phyloP scores from a whole-genome alignment of 1,284 basidiomycete genomes.

The Microbotryum silenes-acaulis region DNA sequence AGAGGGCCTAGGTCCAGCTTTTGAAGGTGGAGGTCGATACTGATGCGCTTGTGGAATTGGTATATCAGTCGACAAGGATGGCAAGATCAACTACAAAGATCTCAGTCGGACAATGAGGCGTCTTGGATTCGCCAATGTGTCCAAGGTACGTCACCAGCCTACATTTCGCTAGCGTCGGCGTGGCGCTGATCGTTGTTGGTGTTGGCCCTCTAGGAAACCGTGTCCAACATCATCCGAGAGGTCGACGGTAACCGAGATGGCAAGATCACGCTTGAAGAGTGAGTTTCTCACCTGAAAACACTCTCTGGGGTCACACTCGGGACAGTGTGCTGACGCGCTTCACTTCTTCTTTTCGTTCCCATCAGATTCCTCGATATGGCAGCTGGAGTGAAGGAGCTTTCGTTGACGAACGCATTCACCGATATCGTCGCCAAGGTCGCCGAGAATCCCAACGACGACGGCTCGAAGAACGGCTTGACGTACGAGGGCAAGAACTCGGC shows the following conservation, averaged over 20 bases:
- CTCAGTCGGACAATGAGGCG: constrained; percentile 12
- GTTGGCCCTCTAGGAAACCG: not conserved
- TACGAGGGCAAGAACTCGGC: no score
- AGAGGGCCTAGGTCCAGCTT: not conserved
- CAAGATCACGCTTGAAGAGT: constrained; percentile 12
- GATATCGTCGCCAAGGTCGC: constrained; percentile 15
- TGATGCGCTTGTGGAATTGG: not conserved
- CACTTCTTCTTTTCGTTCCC: constrained; percentile 49
- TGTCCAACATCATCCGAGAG: constrained; percentile 14
- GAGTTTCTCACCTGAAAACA: not conserved
- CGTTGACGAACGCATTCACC: constrained; percentile 44
- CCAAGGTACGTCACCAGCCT: constrained; percentile 2
- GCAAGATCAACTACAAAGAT: constrained; percentile 18
- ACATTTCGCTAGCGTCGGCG: not conserved
- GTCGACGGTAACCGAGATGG: constrained; percentile 32
- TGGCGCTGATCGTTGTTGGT: not conserved
- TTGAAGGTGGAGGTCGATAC: no score
- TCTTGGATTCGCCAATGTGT: constrained; percentile 13
- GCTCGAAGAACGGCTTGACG: not conserved
- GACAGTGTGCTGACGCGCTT: not conserved
- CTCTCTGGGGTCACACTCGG: no score
- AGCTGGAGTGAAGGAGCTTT: constrained; percentile 70
- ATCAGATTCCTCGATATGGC: constrained; percentile 58
- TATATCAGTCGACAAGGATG: constrained; percentile 21
- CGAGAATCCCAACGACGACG: constrained; percentile 6